A percentile compares a stretch with the other conserved stretches of the same genome.
Conservation (phyloP, 139 green algal genomes). For the Raphidocelis subcapitata region DNA sequence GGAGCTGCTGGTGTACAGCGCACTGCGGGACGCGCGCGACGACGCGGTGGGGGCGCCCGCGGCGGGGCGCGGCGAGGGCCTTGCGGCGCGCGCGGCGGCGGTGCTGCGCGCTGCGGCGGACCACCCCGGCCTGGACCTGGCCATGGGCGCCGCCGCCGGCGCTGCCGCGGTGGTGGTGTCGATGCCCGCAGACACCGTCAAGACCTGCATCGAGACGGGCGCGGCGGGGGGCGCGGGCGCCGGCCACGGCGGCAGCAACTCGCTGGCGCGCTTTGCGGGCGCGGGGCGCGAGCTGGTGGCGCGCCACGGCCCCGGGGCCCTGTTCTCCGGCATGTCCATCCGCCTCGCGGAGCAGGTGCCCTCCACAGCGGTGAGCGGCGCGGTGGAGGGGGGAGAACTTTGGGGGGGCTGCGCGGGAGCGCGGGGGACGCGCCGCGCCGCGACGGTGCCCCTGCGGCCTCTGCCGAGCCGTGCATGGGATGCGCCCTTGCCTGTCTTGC, state of each 20-base stretch:
- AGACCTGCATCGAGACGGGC: constrained; percentile 62
- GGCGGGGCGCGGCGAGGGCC: too few relatives aligned
- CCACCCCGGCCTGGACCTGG: constrained; percentile 38
- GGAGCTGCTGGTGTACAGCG: constrained; percentile 53
- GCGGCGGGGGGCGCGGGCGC: constrained; percentile 2
- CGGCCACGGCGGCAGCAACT: not conserved
- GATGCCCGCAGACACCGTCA: constrained; percentile 73
- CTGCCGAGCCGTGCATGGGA: too few relatives aligned
- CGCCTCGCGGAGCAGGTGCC: constrained; percentile 46
- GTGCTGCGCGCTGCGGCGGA: constrained; percentile 11
- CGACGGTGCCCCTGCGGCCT: too few relatives aligned
- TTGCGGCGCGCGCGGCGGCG: too few relatives aligned
- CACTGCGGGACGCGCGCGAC: constrained; percentile 35
- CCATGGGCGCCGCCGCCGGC: constrained; percentile 56
- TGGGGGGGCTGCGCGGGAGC: too few relatives aligned
- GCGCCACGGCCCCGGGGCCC: constrained; percentile 31
- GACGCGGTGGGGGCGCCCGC: not conserved
- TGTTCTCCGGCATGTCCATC: constrained; percentile 63
- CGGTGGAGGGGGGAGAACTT: too few relatives aligned
- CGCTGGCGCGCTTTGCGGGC: constrained; percentile 33
- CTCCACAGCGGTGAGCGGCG: constrained; percentile 22
- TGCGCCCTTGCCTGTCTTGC: too few relatives aligned
- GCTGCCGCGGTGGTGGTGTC: constrained; percentile 56
- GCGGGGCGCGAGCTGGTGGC: constrained; percentile 40
- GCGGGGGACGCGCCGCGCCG: too few relatives aligned